Percentiles rank a stretch among this genome's conserved stretches.
phyloP scores from a whole-genome alignment of 352 stramenopile species.

The Globisporangium middletonii region DNA sequence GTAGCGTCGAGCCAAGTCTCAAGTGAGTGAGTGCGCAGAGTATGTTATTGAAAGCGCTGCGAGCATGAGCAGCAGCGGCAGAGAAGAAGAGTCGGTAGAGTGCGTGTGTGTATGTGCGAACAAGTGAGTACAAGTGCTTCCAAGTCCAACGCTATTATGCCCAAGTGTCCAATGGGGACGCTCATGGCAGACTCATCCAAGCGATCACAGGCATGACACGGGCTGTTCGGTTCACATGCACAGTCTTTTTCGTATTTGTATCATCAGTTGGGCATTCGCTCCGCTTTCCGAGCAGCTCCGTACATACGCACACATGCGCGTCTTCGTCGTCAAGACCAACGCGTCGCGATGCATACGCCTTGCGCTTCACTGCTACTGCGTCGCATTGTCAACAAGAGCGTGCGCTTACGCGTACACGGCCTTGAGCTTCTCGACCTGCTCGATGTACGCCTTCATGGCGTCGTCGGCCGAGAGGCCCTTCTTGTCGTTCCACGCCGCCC shows the following conservation, averaged over 20 bases:
- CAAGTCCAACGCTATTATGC: too few species aligned
- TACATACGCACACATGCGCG: too few species aligned
- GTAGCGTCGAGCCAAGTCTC: neutral
- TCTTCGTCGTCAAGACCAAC: too few species aligned
- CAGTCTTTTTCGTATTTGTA: too few species aligned
- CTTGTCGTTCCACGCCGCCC: conserved; percentile 81
- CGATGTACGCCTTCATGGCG: conserved; percentile 86
- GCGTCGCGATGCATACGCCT: neutral
- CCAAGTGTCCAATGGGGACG: too few species aligned
- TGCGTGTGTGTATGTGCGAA: neutral
- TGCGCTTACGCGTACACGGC: conserved; percentile 61
- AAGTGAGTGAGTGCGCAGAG: neutral
- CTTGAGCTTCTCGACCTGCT: conserved; percentile 81
- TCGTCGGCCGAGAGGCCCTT: conserved; percentile 82
- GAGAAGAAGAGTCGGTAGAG: too few species aligned
- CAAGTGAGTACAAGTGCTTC: neutral
- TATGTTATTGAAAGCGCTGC: neutral
- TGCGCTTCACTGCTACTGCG: neutral
- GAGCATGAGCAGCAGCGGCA: neutral
- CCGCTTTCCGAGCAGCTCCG: too few species aligned
- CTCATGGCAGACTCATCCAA: too few species aligned
- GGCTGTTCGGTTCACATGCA: too few species aligned
- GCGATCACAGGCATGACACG: too few species aligned
- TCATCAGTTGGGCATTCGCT: too few species aligned
- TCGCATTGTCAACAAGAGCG: neutral